Evolutionary conservation across 257 asterid genomes (phyloP).

Genomic region (Solanum gandarillasii): DNA sequence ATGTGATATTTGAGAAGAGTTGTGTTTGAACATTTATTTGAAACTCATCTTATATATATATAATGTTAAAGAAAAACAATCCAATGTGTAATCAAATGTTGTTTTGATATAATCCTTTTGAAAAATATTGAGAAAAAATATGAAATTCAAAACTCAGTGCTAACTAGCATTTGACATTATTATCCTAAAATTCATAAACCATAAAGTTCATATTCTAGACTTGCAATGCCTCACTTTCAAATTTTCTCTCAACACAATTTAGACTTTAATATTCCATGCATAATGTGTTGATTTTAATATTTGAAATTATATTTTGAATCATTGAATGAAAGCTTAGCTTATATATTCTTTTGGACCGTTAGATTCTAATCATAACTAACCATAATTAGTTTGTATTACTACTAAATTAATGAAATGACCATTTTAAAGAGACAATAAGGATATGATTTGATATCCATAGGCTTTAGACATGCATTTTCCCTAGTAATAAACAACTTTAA

Average conservation of each 20-base stretch:
- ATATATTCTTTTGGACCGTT: constrained; percentile 15
- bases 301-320: not conserved
- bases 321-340: not conserved
- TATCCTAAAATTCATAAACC: not conserved
- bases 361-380: constrained; percentile 9
- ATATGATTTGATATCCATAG: not conserved
- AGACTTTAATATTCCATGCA: not conserved
- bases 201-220: not conserved
- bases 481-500: not conserved
- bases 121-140: not conserved
- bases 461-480: not conserved
- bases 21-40: not conserved
- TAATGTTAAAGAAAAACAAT: not conserved
- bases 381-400: constrained; percentile 5
- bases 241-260: not conserved
- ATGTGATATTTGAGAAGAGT: not conserved
- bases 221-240: not conserved
- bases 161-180: not conserved
- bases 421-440: not conserved
- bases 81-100: not conserved
- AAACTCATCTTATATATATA: not conserved
- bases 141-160: not conserved
- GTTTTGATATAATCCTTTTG: not conserved
- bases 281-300: not conserved
- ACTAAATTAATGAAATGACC: not conserved